Evolutionary conservation across 108 stramenopile genomes (phyloP), one percentile per base, ranked within the genome.

Genomic region (Conticribra guillardii): DNA sequence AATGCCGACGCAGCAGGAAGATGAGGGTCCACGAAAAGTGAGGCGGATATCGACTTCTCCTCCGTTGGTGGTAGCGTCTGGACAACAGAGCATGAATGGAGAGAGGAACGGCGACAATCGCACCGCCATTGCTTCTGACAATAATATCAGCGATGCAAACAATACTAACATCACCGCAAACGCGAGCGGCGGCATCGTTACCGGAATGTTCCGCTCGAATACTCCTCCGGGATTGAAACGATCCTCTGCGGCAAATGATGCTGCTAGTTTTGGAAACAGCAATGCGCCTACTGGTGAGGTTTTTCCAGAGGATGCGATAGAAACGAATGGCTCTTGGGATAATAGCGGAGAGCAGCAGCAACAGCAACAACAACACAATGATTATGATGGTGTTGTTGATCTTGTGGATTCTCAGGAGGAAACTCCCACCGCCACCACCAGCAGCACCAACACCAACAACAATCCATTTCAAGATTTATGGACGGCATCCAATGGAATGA

Each of bases 391-490:
- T 54, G 28, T 29, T 46, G 41, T 41, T 26, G 53, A 37, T 14
- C n/a, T 41, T 26, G 51, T 18, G 16, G 23, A 54, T 28, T 23
- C 2, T 28, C 21, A 15, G 19, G 31, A 55, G 26, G 19, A 19
- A n/a, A n/a, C n/a, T n/a, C n/a, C n/a, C n/a, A n/a, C n/a, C n/a
- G n/a, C n/a, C n/a, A n/a, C n/a, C n/a, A n/a, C n/a, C n/a, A 15
- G 34, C 46, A 37, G 49, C 32, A 2, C 24, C 34, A 27, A 33
- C 57, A 49, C 28, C 44, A 22, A 46, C 18, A 7, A 30, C 45
- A 78, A 78, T 60, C 76, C 76, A 23, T 78, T 70, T 65, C 33
- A 55, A 18, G 76, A 78, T 60, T 64, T 78, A n/a, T 69, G 75
- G 67, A 37, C 41, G 44, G 45, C 53, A 1, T 7, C 33, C 15